A percentile compares a stretch with the other conserved stretches of the same genome.
These are phyloP conservation scores for Globisporangium perplexum DNA, from an alignment of 352 stramenopile species.

Conservation along the genomic window DNA sequence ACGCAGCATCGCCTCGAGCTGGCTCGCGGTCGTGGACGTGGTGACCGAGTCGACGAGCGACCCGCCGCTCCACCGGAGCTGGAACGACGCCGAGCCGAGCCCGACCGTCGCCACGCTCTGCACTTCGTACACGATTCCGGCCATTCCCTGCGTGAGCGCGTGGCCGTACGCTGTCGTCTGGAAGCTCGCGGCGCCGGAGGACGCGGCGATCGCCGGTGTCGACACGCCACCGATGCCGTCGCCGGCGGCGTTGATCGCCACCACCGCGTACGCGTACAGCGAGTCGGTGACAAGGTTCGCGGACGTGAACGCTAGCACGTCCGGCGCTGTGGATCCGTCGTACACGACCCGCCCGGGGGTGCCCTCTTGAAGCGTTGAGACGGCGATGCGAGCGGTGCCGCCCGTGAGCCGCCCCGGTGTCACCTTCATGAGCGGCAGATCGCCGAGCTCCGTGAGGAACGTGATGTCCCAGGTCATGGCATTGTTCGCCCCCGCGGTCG, in stretches of 20 bases:
- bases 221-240: conserved; percentile 80
- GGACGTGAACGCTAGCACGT: conserved; percentile 71
- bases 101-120: conserved; percentile 80
- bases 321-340: conserved; percentile 81
- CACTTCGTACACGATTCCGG: conserved; percentile 93
- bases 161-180: conserved; percentile 89
- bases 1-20: conserved; percentile 35
- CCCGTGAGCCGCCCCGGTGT: conserved; percentile 87
- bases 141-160: conserved; percentile 87
- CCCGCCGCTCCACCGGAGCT: conserved; percentile 32
- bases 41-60: conserved; percentile 33
- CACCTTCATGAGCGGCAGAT: conserved; percentile 89
- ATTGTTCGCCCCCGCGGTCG: conserved; percentile 47
- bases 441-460: conserved; percentile 91
- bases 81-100: conserved; percentile 37
- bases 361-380: conserved; percentile 79
- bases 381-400: conserved; percentile 48
- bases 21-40: conserved; percentile 31
- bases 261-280: conserved; percentile 91
- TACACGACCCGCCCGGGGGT: conserved; percentile 90
- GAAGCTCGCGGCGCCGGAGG: conserved; percentile 77
- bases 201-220: conserved; percentile 90
- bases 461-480: conserved; percentile 85
- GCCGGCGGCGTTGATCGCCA: conserved; percentile 91
- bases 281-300: conserved; percentile 84